A percentile compares a stretch with the other conserved stretches of the same genome.
Evolutionary conservation across 805 yeast species (phyloP).

Genomic region (Candida khao-thaluensis): DNA sequence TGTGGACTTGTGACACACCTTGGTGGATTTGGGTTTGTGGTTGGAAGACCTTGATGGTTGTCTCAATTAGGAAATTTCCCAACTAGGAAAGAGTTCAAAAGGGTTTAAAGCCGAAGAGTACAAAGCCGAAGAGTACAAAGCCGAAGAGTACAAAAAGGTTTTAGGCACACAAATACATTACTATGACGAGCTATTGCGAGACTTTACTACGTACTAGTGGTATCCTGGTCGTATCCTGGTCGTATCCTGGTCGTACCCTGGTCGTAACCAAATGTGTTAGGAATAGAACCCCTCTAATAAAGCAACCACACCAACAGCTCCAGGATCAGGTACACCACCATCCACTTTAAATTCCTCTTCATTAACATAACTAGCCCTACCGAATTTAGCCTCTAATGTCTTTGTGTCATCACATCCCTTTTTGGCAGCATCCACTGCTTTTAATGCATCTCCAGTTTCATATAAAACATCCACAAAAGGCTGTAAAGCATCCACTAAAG

Average conservation of each 20-base stretch:
- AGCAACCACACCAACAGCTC: constrained; percentile 83
- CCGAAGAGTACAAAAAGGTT: too few species aligned
- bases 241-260: too few species aligned
- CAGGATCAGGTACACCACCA: constrained; percentile 92
- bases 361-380: constrained; percentile 88
- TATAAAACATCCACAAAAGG: constrained; percentile 75
- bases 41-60: not conserved
- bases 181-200: too few species aligned
- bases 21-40: not conserved
- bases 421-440: constrained; percentile 68
- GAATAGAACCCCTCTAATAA: constrained; percentile 44
- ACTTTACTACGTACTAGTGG: too few species aligned
- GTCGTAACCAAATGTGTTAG: too few species aligned
- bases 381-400: constrained; percentile 77
- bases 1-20: not conserved
- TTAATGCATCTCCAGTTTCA: constrained; percentile 48
- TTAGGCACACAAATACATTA: too few species aligned
- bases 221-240: too few species aligned
- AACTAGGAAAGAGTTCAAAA: too few species aligned
- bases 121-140: too few species aligned
- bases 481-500: constrained; percentile 82
- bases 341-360: constrained; percentile 54
- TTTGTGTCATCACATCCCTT: constrained; percentile 78
- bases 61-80: too few species aligned
- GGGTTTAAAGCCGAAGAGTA: too few species aligned